These are phyloP conservation scores for Hevea brasiliensis DNA, from an alignment of 345 rosid species.

Conservation along the genomic window DNA sequence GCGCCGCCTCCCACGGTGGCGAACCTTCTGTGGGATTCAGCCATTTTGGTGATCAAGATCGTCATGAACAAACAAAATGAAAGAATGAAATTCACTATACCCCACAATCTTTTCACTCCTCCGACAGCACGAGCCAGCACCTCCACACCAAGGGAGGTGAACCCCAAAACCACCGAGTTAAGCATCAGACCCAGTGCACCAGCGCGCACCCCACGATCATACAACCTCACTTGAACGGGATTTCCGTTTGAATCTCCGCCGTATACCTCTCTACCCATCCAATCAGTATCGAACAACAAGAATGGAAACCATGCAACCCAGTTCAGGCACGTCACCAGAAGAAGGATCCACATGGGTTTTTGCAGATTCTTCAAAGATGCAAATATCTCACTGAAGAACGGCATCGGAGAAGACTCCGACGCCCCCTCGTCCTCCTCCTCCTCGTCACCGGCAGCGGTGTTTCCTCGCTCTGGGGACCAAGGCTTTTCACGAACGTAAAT, in stretches of 20 bases:
- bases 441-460: constrained; percentile 4
- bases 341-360: constrained; percentile 73
- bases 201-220: constrained; percentile 65
- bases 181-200: constrained; percentile 85
- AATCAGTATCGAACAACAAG: constrained; percentile 76
- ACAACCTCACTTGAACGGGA: constrained; percentile 29
- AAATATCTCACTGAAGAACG: constrained; percentile 40
- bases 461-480: constrained; percentile 26
- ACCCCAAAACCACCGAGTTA: constrained; percentile 68
- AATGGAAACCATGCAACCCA: constrained; percentile 96
- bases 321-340: constrained; percentile 70
- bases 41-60: constrained; percentile 55
- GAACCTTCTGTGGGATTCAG: constrained; percentile 44
- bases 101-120: constrained; percentile 66
- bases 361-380: constrained; percentile 51
- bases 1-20: background rate
- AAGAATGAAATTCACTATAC: constrained; percentile 59
- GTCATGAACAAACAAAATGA: constrained; percentile 59
- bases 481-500: constrained; percentile 45
- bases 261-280: constrained; percentile 92
- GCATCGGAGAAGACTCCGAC: constrained; percentile 5
- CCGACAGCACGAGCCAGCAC: constrained; percentile 43
- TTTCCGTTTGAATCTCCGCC: constrained; percentile 59
- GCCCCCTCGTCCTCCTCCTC: background rate
- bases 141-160: constrained; percentile 61